Evolutionary conservation across 1,284 basidiomycete genomes (phyloP), one percentile per base, ranked within the genome.

Genomic region (Apiotrichum siamense): DNA sequence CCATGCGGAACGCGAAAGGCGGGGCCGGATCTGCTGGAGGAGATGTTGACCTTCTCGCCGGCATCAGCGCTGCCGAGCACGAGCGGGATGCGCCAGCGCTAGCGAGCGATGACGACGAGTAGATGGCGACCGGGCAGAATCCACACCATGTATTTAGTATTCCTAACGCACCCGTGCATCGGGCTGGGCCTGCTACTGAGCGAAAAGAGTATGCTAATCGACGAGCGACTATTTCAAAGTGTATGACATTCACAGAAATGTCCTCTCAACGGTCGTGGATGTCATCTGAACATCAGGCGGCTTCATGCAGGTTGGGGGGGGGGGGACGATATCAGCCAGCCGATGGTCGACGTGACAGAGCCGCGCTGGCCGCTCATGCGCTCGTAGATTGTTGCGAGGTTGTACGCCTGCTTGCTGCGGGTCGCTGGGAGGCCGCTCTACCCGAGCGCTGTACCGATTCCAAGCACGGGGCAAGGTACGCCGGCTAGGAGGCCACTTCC

Each of bases 21-120:
- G 56, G 59, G 20, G 44, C 50, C n/a, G 26, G n/a, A n/a, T n/a
- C n/a, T n/a, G n/a, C n/a, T n/a, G n/a, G n/a, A 17, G 18, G 40
- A 35, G 33, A 61, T 50, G 26, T 71, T 17, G 71, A 75, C 47
- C 55, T 75, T 12, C 57, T 75, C 9, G 73, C 73, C 13, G 64
- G 67, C 45, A 70, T 75, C 45, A 64, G 67, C 36, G 72, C 71
- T 10, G 68, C 65, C 9, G 60, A 70, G 49, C 63, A 69, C 23
- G 70, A 75, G 54, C 52, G 66, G 33, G 62, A 67, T 24, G 55
- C 42, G 5, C 57, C 53, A 17, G 47, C 25, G 3, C 37, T 24
- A 31, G 54, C 20, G 48, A 59, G 61, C 45, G 66, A 66, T 47
- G 58, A 29, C 36, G n/a, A 18, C n/a, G 29, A 13, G 18, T 23